phyloP scores from a whole-genome alignment of 805 yeast species.

The Ogataea nonfermentans region DNA sequence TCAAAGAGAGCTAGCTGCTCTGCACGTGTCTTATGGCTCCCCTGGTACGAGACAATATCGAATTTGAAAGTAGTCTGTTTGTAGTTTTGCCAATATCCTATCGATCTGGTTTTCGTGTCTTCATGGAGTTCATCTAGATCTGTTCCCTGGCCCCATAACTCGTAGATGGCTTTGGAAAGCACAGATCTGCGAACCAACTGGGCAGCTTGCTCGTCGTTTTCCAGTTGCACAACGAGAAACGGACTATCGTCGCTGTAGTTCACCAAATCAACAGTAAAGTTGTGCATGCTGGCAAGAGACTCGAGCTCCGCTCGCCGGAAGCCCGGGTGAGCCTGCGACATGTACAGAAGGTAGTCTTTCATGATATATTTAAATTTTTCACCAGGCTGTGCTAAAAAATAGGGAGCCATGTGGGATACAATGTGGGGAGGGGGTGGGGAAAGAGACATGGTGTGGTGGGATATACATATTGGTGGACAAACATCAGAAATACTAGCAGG shows the following conservation, averaged over 20 bases:
- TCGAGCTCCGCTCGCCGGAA: constrained; percentile 83
- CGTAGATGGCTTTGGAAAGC: constrained; percentile 73
- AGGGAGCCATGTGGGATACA: no score
- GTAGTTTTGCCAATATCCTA: constrained; percentile 34
- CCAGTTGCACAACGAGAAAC: constrained; percentile 65
- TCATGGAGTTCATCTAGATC: constrained; percentile 57
- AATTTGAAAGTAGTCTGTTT: constrained; percentile 66
- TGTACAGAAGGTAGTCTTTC: constrained; percentile 68
- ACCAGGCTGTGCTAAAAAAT: constrained; percentile 8
- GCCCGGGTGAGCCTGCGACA: constrained; percentile 80
- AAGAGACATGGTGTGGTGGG: neutral
- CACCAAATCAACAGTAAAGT: constrained; percentile 57
- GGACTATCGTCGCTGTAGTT: constrained; percentile 61
- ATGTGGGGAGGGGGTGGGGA: neutral
- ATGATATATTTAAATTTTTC: constrained; percentile 23
- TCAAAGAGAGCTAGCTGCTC: constrained; percentile 65
- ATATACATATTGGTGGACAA: no score
- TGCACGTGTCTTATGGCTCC: constrained; percentile 49
- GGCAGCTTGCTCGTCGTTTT: constrained; percentile 64
- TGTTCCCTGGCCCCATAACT: constrained; percentile 75
- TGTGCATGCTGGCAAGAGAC: constrained; percentile 69
- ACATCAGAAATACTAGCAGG: neutral
- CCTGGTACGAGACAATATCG: constrained; percentile 75
- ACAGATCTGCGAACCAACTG: constrained; percentile 65
- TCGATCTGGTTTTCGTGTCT: constrained; percentile 37